Percentiles rank a stretch among this genome's conserved stretches.
phyloP scores from a whole-genome alignment of 2,329 filamentous ascomycete species.

The Scopulariopsis brevicaulis region DNA sequence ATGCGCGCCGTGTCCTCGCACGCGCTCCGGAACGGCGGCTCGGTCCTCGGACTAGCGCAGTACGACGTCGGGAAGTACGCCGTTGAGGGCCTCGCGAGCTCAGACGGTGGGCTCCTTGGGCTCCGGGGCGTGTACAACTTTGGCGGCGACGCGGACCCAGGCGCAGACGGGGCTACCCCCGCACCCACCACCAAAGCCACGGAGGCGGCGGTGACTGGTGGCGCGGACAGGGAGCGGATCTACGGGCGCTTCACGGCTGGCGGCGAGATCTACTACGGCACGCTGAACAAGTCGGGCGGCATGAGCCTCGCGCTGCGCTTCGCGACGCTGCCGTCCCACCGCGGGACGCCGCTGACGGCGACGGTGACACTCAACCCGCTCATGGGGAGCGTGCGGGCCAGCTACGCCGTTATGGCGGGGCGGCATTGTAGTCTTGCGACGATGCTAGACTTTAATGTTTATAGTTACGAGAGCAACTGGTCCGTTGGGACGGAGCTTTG shows the following conservation, averaged over 20 bases:
- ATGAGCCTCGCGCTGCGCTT: constrained; percentile 84
- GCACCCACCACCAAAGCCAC: constrained; percentile 5
- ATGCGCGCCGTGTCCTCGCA: constrained; percentile 68
- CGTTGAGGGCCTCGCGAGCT: constrained; percentile 82
- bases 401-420: constrained; percentile 82
- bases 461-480: constrained; percentile 94
- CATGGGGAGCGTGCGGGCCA: constrained; percentile 86
- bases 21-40: constrained; percentile 63
- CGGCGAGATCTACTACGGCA: constrained; percentile 90
- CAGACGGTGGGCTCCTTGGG: constrained; percentile 82
- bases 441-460: constrained; percentile 93
- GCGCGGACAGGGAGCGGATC: constrained; percentile 42
- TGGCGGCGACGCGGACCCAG: constrained; percentile 49
- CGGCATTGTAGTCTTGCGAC: constrained; percentile 76
- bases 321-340: constrained; percentile 69
- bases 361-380: constrained; percentile 88
- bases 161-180: background rate
- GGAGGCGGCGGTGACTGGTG: constrained; percentile 4
- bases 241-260: constrained; percentile 83
- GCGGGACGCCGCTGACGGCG: constrained; percentile 84
- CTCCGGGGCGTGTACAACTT: constrained; percentile 91
- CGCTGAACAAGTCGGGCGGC: constrained; percentile 86
- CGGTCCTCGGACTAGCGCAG: constrained; percentile 60
- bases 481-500: constrained; percentile 88
- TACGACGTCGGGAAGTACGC: constrained; percentile 83